phyloP scores from a whole-genome alignment of 257 asterid species.

The Sherardia arvensis region DNA sequence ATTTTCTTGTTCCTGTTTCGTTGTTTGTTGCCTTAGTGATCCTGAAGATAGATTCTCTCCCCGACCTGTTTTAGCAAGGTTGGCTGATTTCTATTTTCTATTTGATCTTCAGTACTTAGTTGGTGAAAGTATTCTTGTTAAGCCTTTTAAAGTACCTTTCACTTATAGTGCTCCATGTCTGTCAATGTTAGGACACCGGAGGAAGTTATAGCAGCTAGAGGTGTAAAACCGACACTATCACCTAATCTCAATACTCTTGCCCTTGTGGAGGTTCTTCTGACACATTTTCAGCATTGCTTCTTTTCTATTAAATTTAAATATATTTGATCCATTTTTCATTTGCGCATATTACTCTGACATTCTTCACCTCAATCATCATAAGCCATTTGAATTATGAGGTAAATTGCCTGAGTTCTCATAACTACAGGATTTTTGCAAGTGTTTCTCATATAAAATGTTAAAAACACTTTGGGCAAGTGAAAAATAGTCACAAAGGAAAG shows the following conservation, averaged over 20 bases:
- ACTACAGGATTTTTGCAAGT: neutral
- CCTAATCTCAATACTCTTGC: slow-evolving; percentile 95
- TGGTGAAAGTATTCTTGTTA: slow-evolving; percentile 4
- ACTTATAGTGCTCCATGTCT: slow-evolving; percentile 8
- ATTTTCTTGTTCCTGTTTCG: slow-evolving; percentile 7
- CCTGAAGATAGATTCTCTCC: slow-evolving; percentile 96
- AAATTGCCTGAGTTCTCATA: neutral
- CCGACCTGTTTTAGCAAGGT: slow-evolving; percentile 92
- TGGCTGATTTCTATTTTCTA: neutral
- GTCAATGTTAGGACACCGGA: slow-evolving; percentile 70
- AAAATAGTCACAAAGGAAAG: neutral
- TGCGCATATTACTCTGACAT: neutral
- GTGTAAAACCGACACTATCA: slow-evolving; percentile 94
- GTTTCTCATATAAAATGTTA: slow-evolving; percentile 1
- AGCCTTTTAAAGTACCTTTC: slow-evolving; percentile 2
- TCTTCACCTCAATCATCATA: neutral
- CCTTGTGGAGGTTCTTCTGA: slow-evolving; percentile 66
- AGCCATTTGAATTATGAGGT: neutral
- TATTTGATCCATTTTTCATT: neutral
- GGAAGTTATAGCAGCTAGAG: slow-evolving; percentile 95
- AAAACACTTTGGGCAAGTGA: too few relatives aligned
- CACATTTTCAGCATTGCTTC: slow-evolving; percentile 14
- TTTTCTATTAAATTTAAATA: neutral
- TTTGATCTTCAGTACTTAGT: slow-evolving; percentile 2
- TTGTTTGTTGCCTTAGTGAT: slow-evolving; percentile 44